phyloP scores from a whole-genome alignment of 192 early-diverging fungal species.

The Geranomyces variabilis region DNA sequence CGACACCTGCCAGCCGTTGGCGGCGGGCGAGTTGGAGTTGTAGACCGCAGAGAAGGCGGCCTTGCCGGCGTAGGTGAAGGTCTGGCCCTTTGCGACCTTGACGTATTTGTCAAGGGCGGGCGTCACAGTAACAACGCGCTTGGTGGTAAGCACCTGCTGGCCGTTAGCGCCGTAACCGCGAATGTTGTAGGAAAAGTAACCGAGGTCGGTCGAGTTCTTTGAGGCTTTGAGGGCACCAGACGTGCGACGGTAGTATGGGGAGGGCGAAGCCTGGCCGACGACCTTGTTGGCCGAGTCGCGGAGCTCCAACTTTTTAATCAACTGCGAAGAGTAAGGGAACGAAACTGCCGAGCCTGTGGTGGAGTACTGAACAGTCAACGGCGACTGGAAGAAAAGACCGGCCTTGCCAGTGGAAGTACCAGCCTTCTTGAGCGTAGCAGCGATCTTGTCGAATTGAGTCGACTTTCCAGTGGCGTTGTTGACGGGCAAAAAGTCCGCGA shows the following conservation, averaged over 20 bases:
- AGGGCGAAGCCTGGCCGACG: conserved; percentile 2
- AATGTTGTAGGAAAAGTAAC: conserved; percentile 19
- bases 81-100: not conserved
- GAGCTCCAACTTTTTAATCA: not conserved
- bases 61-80: not conserved
- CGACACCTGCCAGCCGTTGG: not conserved
- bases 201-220: not conserved
- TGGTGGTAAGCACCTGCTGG: conserved; percentile 1
- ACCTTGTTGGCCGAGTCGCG: conserved; percentile 12
- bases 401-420: not conserved
- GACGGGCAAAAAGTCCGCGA: not conserved
- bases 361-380: not conserved
- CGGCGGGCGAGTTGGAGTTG: conserved; percentile 9
- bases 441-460: conserved; percentile 32
- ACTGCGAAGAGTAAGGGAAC: conserved; percentile 10
- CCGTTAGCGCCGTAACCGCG: conserved; percentile 9
- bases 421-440: conserved; percentile 5
- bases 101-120: conserved; percentile 10
- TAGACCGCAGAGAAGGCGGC: not conserved
- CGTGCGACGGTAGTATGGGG: conserved; percentile 3
- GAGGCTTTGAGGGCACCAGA: not conserved
- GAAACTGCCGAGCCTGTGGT: not conserved
- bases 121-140: not conserved
- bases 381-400: not conserved
- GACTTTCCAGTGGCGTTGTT: not conserved